Base-by-base conservation (phyloP, 345 rosid species). In the Alliaria petiolata region DNA sequence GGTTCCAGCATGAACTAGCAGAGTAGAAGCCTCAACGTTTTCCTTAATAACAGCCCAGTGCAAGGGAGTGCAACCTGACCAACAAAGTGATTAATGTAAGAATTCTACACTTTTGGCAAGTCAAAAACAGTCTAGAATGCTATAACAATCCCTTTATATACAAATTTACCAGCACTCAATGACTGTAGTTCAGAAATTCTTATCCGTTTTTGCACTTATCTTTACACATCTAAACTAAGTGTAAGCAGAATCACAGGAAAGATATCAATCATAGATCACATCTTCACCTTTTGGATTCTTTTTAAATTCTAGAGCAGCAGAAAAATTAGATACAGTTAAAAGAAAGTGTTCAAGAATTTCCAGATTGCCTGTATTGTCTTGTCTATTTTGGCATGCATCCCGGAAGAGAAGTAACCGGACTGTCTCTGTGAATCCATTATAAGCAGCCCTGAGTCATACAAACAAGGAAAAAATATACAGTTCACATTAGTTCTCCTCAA, bases 31-130 rank as follows among this genome's bases (percentile, higher is more conserved):
- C 81, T 95, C 99, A 20, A 80, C 80, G 77, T 89, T 85, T 76
- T 93, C 96, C 74, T 79, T 81, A 59, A 87, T 38, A 28, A 82
- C 96, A 61, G 99, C 99, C 97, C 96, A 91, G 68, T 95, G 99
- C 85, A 91, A 83, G 58, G 99, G 99, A 30, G 97, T 91, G 76
- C 95, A 91, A 54, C 99, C 99, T 95, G 76, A 69, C 62, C 60
- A 72, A 69, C 69, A 66, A 14, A 43, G 62, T 43, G 22, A 56
- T 4, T 22, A 35, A 31, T 13, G 44, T 58, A 65, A 70, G 72
- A 64, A 51, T 26, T 74, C 3, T 17, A 4, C 4, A 56, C 22
- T 28, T 62, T 76, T 17, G 7, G 30, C 45, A 10, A 22, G 55
- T 49, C 28, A 70, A 35, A 52, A 55, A 60, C 31, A 62, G 7